These are phyloP conservation scores for Endotrypanum monterogeii DNA, from an alignment of 208 protist genomes.

Conservation along the genomic window DNA sequence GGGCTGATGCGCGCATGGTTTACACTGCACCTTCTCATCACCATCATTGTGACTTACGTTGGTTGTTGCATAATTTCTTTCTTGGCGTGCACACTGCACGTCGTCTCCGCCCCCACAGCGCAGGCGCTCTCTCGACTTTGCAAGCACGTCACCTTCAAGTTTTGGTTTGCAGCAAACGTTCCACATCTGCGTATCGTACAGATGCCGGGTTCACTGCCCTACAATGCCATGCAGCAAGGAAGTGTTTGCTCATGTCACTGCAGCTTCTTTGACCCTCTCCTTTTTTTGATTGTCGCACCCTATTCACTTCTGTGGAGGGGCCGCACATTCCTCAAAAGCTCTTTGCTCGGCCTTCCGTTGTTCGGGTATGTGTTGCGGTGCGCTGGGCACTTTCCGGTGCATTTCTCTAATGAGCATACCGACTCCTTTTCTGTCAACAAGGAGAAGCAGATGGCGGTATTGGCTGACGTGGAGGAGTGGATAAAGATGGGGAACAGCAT, in stretches of 20 bases:
- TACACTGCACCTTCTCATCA: slow-evolving; percentile 32
- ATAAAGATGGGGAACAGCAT: slow-evolving; percentile 43
- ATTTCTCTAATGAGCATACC: slow-evolving; percentile 58
- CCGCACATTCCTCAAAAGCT: slow-evolving; percentile 68
- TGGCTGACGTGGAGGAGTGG: slow-evolving; percentile 37
- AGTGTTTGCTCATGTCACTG: slow-evolving; percentile 68
- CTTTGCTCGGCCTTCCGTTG: slow-evolving; percentile 60
- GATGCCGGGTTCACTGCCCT: slow-evolving; percentile 58
- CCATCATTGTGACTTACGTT: slow-evolving; percentile 28
- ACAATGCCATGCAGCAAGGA: slow-evolving; percentile 22
- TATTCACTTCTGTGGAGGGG: slow-evolving; percentile 35
- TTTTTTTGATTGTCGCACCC: slow-evolving; percentile 52
- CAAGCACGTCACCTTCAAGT: slow-evolving; percentile 44
- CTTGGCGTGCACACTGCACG: slow-evolving; percentile 28
- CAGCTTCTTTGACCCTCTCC: slow-evolving; percentile 72
- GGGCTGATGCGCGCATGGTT: slow-evolving; percentile 66
- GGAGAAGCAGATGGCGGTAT: slow-evolving; percentile 51
- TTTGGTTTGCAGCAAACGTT: slow-evolving; percentile 33
- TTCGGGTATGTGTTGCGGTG: slow-evolving; percentile 62
- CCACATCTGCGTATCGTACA: slow-evolving; percentile 50
- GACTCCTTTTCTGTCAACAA: slow-evolving; percentile 59
- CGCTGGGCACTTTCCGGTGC: slow-evolving; percentile 76
- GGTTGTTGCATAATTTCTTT: slow-evolving; percentile 37
- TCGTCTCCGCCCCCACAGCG: slow-evolving; percentile 23
- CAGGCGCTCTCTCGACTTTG: slow-evolving; percentile 39